Evolutionary conservation across 345 rosid genomes (phyloP), one percentile per base, ranked within the genome.

Genomic region (Eucalyptus tenuipes): DNA sequence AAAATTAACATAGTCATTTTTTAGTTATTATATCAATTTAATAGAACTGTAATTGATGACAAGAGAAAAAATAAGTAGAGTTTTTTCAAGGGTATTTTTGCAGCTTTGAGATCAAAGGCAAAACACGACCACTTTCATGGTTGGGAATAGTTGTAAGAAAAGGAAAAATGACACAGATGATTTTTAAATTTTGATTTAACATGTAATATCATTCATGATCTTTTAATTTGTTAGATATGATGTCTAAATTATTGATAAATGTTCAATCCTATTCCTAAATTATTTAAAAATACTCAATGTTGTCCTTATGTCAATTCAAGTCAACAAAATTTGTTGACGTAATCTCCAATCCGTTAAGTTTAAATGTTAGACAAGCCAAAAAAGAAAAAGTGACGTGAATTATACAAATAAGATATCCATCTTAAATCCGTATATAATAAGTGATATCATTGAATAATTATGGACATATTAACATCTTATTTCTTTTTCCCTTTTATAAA

Each of bases 171-270:
- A 27, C 4, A 3, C 1, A 27, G 1, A 11, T 59, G 1, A 13
- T 59, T 27, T 13, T 61, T 13, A 13, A 61, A 29, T 12, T 52
- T 27, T 61, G 16, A 7, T 61, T 6, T 3, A 3, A 61, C 1
- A 0, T 61, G 8, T 13, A 61, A 61, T 27, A 1, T 61, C 0
- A 0, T 29, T 0, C 0, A 0, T 13, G 7, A 25, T 0, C 0
- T 61, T 61, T 61, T 29, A 61, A 61, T 61, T 61, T 29, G 2
- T 61, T 61, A 1, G n/a, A 29, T 24, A 55, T 55, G 61, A 55
- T 55, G 1, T 10, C 27, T 55, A 22, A 55, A 55, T 24, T 55
- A 24, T 24, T 4, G 13, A 1, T 55, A 55, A 55, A 55, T 55
- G 12, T 55, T 24, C 13, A 55, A 55, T 55, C 6, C 2, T 12